These are phyloP conservation scores for Dryas drummondii DNA, from an alignment of 306 rosid genomes.

Conservation along the genomic window DNA sequence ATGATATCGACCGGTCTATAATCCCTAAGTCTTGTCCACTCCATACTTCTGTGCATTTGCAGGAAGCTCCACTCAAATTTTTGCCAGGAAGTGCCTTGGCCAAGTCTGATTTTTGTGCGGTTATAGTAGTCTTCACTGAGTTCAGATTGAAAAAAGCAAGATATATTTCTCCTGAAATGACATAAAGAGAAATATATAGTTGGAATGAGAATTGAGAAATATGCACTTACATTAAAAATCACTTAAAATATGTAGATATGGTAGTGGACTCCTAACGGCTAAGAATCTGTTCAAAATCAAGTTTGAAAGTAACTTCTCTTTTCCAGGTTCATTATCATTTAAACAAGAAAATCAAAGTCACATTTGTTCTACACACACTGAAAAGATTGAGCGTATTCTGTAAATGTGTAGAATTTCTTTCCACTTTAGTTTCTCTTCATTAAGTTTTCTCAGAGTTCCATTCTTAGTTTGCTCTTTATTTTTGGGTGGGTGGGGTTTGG, in stretches of 20 bases:
- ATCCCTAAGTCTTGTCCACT: conserved; percentile 43
- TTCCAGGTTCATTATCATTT: too few species aligned
- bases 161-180: conserved; percentile 57
- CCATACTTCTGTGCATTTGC: conserved; percentile 66
- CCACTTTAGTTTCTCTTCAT: too few species aligned
- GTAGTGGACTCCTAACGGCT: background rate
- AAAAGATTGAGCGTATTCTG: background rate
- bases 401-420: too few species aligned
- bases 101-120: conserved; percentile 48
- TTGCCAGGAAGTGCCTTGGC: conserved; percentile 41
- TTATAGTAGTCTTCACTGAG: conserved; percentile 37
- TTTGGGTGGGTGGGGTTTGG: too few species aligned
- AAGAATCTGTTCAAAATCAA: background rate
- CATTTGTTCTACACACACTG: too few species aligned
- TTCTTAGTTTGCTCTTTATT: too few species aligned
- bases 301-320: background rate
- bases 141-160: conserved; percentile 72
- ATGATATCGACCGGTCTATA: conserved; percentile 35
- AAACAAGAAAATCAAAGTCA: too few species aligned
- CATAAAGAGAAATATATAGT: background rate
- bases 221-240: background rate
- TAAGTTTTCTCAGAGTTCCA: too few species aligned
- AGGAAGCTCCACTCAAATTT: conserved; percentile 28
- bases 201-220: background rate
- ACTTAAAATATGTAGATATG: too few species aligned